Conservation (phyloP, 2,329 filamentous ascomycete genomes). For the Cytospora leucostoma region DNA sequence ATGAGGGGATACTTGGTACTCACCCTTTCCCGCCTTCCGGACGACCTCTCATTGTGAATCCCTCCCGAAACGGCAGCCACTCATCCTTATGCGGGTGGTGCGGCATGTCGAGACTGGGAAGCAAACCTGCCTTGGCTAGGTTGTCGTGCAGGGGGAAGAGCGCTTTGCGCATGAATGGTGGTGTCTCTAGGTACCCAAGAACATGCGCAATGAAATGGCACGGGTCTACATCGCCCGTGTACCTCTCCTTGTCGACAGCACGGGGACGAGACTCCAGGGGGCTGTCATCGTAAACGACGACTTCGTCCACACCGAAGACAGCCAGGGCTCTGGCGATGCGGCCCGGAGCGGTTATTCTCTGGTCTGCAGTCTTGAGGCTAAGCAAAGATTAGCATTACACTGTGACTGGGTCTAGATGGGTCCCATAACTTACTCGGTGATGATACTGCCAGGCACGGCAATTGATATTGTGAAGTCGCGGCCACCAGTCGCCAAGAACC, state of each 20-base stretch:
- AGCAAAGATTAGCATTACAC: constrained; percentile 22
- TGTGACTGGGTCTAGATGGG: background rate
- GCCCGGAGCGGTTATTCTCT: constrained; percentile 71
- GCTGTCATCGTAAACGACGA: constrained; percentile 78
- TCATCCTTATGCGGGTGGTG: constrained; percentile 77
- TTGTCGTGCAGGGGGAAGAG: constrained; percentile 81
- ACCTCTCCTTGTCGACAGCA: constrained; percentile 52
- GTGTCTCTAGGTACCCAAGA: constrained; percentile 79
- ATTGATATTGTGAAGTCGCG: constrained; percentile 75
- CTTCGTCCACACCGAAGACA: constrained; percentile 82
- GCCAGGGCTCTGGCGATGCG: constrained; percentile 79
- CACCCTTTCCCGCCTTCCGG: constrained; percentile 43
- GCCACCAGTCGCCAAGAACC: constrained; percentile 66
- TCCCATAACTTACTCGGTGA: constrained; percentile 62
- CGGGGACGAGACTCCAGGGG: constrained; percentile 48
- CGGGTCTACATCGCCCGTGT: constrained; percentile 73
- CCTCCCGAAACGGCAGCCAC: constrained; percentile 79
- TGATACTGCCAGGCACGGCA: constrained; percentile 75
- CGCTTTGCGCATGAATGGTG: constrained; percentile 74
- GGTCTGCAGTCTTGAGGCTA: constrained; percentile 72
- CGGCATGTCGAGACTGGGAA: constrained; percentile 81
- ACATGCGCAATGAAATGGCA: constrained; percentile 79
- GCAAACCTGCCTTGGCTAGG: constrained; percentile 68
- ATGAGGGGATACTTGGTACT: constrained; percentile 1
- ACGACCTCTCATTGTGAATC: constrained; percentile 60